phyloP scores from a whole-genome alignment of 805 yeast species.

The Hemisphaericaspora nanyangensis region DNA sequence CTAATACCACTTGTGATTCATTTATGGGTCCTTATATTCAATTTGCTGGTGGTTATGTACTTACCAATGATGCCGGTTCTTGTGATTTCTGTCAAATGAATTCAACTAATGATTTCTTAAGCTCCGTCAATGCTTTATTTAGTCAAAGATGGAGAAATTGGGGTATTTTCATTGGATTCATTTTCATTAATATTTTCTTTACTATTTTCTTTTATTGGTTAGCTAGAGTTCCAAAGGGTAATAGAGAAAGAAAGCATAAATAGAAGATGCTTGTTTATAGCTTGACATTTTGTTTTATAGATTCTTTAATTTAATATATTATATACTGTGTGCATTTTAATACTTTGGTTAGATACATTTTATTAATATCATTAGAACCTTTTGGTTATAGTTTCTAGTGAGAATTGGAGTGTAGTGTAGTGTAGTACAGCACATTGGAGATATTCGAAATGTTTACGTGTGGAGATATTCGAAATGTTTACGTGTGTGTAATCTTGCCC shows the following conservation, averaged over 20 bases:
- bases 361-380: too few species aligned
- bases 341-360: too few species aligned
- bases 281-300: too few species aligned
- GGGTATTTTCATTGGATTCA: slow-evolving; percentile 46
- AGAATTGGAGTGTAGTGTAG: too few species aligned
- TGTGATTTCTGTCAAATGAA: slow-evolving; percentile 62
- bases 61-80: slow-evolving; percentile 40
- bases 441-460: too few species aligned
- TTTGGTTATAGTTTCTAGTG: too few species aligned
- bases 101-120: slow-evolving; percentile 58
- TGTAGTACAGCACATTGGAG: too few species aligned
- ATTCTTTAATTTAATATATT: too few species aligned
- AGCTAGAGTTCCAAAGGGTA: slow-evolving; percentile 71
- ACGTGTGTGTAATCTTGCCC: too few species aligned
- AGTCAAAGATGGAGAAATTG: slow-evolving; percentile 64
- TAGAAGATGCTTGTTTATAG: background rate
- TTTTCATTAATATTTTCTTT: slow-evolving; percentile 29
- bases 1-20: slow-evolving; percentile 20
- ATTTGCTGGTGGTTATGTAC: slow-evolving; percentile 44
- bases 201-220: slow-evolving; percentile 50
- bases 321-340: too few species aligned
- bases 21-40: slow-evolving; percentile 27
- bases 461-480: too few species aligned
- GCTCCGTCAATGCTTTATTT: slow-evolving; percentile 38
- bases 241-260: slow-evolving; percentile 29